Conservation (phyloP, 495 filamentous ascomycete species). For the Ramalina intermedia region DNA sequence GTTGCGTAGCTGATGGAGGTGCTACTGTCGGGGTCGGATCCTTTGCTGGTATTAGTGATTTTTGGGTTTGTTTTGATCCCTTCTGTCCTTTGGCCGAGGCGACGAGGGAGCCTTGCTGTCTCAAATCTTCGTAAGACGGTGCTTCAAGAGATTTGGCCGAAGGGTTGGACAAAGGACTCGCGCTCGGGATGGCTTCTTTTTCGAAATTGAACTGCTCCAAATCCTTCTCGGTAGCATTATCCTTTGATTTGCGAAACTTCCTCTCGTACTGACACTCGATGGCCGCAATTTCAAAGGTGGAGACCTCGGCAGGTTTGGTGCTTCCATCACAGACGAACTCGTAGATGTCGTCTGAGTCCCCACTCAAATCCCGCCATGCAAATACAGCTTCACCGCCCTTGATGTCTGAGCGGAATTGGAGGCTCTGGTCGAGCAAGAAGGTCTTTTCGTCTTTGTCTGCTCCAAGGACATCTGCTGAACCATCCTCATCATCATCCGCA, state of each 20-base stretch:
- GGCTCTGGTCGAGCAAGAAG: slow-evolving; percentile 79
- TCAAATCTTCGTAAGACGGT: slow-evolving; percentile 14
- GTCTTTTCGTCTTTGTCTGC: slow-evolving; percentile 89
- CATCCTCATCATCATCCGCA: slow-evolving; percentile 28
- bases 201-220: slow-evolving; percentile 68
- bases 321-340: slow-evolving; percentile 86
- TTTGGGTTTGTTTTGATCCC: slow-evolving; percentile 19
- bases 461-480: slow-evolving; percentile 44
- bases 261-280: slow-evolving; percentile 94
- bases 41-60: slow-evolving; percentile 20
- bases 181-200: slow-evolving; percentile 63
- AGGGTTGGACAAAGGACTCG: slow-evolving; percentile 62
- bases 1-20: slow-evolving; percentile 47
- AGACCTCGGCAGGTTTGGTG: slow-evolving; percentile 52
- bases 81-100: slow-evolving; percentile 29
- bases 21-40: slow-evolving; percentile 31
- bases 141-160: slow-evolving; percentile 28
- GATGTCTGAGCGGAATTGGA: slow-evolving; percentile 76
- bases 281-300: slow-evolving; percentile 70
- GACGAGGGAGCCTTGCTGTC: slow-evolving; percentile 23
- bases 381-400: slow-evolving; percentile 70
- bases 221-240: slow-evolving; percentile 69
- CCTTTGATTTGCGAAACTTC: slow-evolving; percentile 66
- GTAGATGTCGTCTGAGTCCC: slow-evolving; percentile 83
- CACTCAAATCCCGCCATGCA: slow-evolving; percentile 89